These are phyloP conservation scores for Geosmithia putterillii DNA, from an alignment of 2,329 filamentous ascomycete genomes.

Conservation along the genomic window DNA sequence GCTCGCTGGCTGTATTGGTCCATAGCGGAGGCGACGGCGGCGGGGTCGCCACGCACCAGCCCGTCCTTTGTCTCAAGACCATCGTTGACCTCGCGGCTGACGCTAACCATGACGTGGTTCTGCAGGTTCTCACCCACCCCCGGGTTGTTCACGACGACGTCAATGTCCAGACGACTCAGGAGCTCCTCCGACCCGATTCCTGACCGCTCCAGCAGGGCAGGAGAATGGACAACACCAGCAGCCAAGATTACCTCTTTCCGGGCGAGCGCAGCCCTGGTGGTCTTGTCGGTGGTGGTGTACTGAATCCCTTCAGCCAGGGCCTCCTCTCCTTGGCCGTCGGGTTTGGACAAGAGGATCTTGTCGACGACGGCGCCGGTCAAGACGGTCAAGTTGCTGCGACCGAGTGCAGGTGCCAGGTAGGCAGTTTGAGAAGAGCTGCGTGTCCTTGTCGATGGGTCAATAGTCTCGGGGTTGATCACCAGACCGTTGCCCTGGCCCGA, in stretches of 20 bases:
- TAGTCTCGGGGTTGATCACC: slow-evolving; percentile 6
- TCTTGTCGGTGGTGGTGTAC: slow-evolving; percentile 4
- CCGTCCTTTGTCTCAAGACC: slow-evolving; percentile 7
- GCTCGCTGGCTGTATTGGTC: slow-evolving; percentile 8
- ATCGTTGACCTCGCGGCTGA: slow-evolving; percentile 10
- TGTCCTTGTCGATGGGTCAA: slow-evolving; percentile 11
- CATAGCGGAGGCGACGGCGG: slow-evolving; percentile 6
- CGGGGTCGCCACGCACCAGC: slow-evolving; percentile 7
- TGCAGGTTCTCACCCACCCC: slow-evolving; percentile 26
- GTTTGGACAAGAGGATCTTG: slow-evolving; percentile 11
- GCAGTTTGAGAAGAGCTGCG: slow-evolving; percentile 12
- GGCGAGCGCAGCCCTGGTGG: slow-evolving; percentile 9
- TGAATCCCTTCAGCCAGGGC: slow-evolving; percentile 10
- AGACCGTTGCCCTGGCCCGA: slow-evolving; percentile 7
- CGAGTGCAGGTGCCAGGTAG: slow-evolving; percentile 6
- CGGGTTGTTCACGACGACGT: slow-evolving; percentile 17
- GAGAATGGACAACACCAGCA: slow-evolving; percentile 27
- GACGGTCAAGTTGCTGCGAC: slow-evolving; percentile 11
- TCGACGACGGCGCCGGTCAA: slow-evolving; percentile 9
- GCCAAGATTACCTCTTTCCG: slow-evolving; percentile 27
- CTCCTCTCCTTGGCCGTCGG: neutral
- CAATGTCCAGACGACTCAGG: slow-evolving; percentile 16
- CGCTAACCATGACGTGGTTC: slow-evolving; percentile 11
- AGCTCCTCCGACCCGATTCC: slow-evolving; percentile 22
- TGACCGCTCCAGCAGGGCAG: slow-evolving; percentile 29